A percentile compares a stretch with the other conserved stretches of the same genome.
These are phyloP conservation scores for Rhexocercosporidium sp. DNA, from an alignment of 2,329 filamentous ascomycete species.

Conservation along the genomic window DNA sequence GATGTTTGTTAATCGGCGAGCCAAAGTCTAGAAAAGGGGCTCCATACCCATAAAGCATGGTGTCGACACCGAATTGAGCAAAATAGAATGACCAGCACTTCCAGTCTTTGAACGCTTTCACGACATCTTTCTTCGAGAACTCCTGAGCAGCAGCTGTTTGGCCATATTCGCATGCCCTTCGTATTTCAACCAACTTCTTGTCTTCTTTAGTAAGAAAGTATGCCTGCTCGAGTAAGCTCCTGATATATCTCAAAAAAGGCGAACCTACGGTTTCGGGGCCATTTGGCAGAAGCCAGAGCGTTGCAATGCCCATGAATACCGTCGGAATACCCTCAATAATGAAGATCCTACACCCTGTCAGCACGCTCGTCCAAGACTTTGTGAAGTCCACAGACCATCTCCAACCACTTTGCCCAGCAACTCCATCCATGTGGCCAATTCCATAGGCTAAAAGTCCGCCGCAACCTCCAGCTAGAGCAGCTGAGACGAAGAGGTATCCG, in stretches of 20 bases:
- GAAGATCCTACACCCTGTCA: constrained; percentile 42
- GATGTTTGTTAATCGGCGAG: neutral
- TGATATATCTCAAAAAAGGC: neutral
- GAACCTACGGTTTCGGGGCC: constrained; percentile 58
- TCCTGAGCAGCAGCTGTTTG: constrained; percentile 54
- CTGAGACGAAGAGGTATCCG: constrained; percentile 65
- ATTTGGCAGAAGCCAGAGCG: constrained; percentile 63
- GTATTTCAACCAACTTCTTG: constrained; percentile 37
- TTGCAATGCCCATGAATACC: constrained; percentile 57
- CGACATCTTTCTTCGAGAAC: constrained; percentile 63
- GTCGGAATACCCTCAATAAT: constrained; percentile 62
- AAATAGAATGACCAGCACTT: constrained; percentile 65
- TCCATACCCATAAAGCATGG: constrained; percentile 62
- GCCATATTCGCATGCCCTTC: constrained; percentile 52
- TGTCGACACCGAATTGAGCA: constrained; percentile 65
- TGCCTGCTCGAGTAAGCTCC: neutral
- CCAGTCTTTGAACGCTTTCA: constrained; percentile 64
- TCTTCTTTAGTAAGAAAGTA: constrained; percentile 60
- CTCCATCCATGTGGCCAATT: constrained; percentile 67
- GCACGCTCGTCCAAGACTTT: neutral
- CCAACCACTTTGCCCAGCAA: constrained; percentile 64
- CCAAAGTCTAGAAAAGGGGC: neutral
- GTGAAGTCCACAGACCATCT: constrained; percentile 52
- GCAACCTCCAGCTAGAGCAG: constrained; percentile 66
- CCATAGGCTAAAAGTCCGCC: constrained; percentile 69